Evolutionary conservation across 73 alveolate species (phyloP).

Genomic region (Paramecium bursaria): DNA sequence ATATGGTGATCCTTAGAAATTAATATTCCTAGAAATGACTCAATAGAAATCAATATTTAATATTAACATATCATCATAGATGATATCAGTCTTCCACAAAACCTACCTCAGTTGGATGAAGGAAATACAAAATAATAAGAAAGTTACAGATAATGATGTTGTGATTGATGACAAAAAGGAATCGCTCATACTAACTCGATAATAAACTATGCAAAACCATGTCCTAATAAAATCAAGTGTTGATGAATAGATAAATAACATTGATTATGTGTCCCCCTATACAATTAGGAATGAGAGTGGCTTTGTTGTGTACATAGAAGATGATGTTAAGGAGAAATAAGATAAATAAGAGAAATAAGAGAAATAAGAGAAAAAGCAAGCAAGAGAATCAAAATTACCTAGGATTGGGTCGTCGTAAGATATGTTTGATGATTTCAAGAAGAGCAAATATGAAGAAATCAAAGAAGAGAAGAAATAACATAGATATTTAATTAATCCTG

Average conservation of each 20-base stretch:
- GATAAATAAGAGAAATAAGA: too few relatives aligned
- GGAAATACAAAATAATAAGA: conserved; percentile 50
- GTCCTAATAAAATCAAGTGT: background rate
- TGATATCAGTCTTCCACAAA: conserved; percentile 61
- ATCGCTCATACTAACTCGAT: too few relatives aligned
- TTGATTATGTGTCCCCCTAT: conserved; percentile 69
- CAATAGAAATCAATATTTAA: conserved; percentile 28
- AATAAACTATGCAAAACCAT: too few relatives aligned
- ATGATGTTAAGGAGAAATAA: background rate
- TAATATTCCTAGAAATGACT: conserved; percentile 56
- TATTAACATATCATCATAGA: conserved; percentile 53
- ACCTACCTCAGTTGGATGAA: conserved; percentile 59
- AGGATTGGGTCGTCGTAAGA: too few relatives aligned
- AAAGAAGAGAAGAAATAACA: too few relatives aligned
- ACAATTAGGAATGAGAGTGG: conserved; percentile 69
- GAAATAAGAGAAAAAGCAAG: too few relatives aligned
- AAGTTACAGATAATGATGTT: background rate
- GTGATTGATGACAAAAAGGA: too few relatives aligned
- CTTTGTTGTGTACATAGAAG: conserved; percentile 24
- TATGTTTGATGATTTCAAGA: too few relatives aligned
- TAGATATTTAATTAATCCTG: background rate
- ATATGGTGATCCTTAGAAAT: conserved; percentile 65
- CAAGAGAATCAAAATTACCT: too few relatives aligned
- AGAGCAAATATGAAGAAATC: too few relatives aligned
- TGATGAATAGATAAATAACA: conserved; percentile 42